Base-by-base conservation (phyloP, 83 land plant species). In the Picea mariana region DNA sequence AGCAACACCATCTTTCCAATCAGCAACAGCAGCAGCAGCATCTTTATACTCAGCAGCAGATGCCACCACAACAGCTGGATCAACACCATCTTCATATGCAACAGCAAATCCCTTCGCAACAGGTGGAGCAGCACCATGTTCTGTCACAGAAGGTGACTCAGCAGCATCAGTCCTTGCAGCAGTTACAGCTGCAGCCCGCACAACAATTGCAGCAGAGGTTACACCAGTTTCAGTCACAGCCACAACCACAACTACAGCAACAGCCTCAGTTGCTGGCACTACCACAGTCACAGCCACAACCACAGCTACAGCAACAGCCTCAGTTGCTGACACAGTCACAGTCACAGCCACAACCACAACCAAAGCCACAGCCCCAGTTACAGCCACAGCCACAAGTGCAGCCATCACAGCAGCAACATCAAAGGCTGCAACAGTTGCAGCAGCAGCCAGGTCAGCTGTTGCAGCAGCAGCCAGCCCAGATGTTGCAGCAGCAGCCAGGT, bases 21-120 rank as follows among this genome's bases (percentile, higher is more conserved):
- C 86, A 85, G 75, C 84, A 80, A 40, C 89, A 77, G 59, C 90
- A 84, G 61, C 94, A 80, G 21, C 88, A 82, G 34, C 83, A 24
- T 83, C 67, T 82, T 68, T 17, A 85, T 65, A 77, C 66, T 59
- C 79, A 42, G 55, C 71, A 59, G 49, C 89, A 77, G 31, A 63
- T 78, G 34, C 84, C 75, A 63, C 59, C 67, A 67, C 62, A 78
- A 83, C 84, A 79, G 60, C 69, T 52, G 62, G 85, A 81, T 65
- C 91, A 82, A 67, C 85, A 85, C n/a, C 84, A 60, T 9, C 83
- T 52, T 62, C 76, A 59, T 9, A 31, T 59, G 34, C 69, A 83
- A 21, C 80, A 67, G 80, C 95, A 91, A 85, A 67, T 76, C 61
- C 26, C 84, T 24, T 16, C 83, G 2, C 77, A 79, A 20, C 90